Percentiles rank a stretch among this genome's conserved stretches.
Evolutionary conservation across 2,329 filamentous ascomycete genomes (phyloP).

Genomic region (Fusarium oligoseptatum): DNA sequence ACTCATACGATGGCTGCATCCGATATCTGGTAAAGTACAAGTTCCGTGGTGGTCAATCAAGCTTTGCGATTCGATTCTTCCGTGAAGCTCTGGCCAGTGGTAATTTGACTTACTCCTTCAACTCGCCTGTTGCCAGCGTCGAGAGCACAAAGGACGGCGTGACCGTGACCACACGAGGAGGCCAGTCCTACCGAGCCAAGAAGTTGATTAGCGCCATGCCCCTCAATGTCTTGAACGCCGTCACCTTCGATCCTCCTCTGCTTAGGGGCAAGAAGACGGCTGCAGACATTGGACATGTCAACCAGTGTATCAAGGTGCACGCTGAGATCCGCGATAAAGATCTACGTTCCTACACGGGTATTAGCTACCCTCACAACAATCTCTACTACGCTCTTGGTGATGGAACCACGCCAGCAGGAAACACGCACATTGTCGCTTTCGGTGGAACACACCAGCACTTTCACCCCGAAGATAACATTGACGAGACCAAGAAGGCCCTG

Average conservation of each 20-base stretch:
- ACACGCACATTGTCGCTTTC: constrained; percentile 63
- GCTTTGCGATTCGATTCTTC: constrained; percentile 61
- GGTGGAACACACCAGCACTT: constrained; percentile 59
- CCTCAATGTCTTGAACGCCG: constrained; percentile 57
- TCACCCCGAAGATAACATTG: constrained; percentile 57
- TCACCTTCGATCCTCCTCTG: constrained; percentile 58
- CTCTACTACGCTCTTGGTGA: constrained; percentile 60
- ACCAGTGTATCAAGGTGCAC: constrained; percentile 61
- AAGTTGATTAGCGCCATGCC: constrained; percentile 59
- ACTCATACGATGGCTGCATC: constrained; percentile 56
- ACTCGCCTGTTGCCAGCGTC: constrained; percentile 52
- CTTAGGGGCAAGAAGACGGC: constrained; percentile 52
- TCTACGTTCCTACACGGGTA: constrained; percentile 58
- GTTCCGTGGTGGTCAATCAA: constrained; percentile 58
- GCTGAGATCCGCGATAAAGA: constrained; percentile 57
- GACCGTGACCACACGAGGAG: constrained; percentile 50
- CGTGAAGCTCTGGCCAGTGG: constrained; percentile 56
- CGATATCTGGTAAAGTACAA: constrained; percentile 58
- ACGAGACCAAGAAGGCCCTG: constrained; percentile 49
- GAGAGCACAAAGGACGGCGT: constrained; percentile 48
- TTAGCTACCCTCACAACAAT: constrained; percentile 58
- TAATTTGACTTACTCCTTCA: constrained; percentile 57
- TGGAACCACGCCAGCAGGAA: constrained; percentile 58
- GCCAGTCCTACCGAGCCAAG: constrained; percentile 44
- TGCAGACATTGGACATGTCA: constrained; percentile 57